Conservation (phyloP, 768 basidiomycete genomes). For the Lactarius trivialis region DNA sequence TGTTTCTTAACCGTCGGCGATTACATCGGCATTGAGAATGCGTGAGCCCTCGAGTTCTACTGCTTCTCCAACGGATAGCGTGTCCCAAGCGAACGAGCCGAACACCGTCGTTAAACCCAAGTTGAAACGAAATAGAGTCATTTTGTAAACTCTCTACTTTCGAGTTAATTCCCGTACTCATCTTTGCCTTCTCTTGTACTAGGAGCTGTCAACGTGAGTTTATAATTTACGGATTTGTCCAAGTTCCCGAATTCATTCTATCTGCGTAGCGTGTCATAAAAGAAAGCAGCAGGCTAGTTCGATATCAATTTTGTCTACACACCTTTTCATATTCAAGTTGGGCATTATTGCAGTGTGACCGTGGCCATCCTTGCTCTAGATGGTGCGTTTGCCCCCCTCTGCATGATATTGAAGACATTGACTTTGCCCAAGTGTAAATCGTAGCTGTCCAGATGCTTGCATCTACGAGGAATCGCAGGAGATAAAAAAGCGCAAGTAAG, state of each 20-base stretch:
- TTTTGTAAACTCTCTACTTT: conserved; percentile 19
- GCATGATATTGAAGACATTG: neutral
- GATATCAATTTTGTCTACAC: neutral
- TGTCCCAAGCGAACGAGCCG: neutral
- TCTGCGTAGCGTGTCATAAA: conserved; percentile 23
- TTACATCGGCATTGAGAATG: conserved; percentile 9
- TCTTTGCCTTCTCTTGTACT: neutral
- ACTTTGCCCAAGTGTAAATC: conserved; percentile 13
- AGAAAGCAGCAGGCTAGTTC: conserved; percentile 25
- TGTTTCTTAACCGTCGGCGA: neutral
- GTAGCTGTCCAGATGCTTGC: conserved; percentile 22
- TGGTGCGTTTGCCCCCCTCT: conserved; percentile 16
- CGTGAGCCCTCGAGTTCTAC: conserved; percentile 13
- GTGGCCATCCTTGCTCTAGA: conserved; percentile 26
- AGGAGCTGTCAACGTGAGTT: conserved; percentile 24
- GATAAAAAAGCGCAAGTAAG: conserved; percentile 17
- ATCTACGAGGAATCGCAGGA: conserved; percentile 22
- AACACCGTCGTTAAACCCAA: conserved; percentile 7
- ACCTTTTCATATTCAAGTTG: neutral
- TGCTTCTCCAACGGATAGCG: conserved; percentile 12
- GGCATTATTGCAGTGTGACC: conserved; percentile 21
- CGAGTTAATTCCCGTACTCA: neutral
- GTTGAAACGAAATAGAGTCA: conserved; percentile 24
- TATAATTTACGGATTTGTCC: neutral
- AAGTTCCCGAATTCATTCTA: neutral